Base-by-base conservation (phyloP, 805 yeast genomes). In the Monosporozyma unispora region DNA sequence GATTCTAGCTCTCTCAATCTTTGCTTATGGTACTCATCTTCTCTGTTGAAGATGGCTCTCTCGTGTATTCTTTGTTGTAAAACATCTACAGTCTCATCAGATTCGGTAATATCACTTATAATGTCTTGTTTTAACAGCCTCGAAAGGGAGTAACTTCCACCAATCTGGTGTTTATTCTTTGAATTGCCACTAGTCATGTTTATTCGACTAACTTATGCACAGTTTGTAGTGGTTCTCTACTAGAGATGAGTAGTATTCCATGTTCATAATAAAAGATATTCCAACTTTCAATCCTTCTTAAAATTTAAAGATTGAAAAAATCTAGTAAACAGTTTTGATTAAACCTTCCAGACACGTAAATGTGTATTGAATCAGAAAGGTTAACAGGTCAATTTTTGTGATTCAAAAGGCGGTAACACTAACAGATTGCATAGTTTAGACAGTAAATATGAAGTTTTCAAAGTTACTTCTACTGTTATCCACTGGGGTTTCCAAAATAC, bases 21-120 rank as follows among this genome's bases (percentile, higher is more conserved):
- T 51, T 72, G 69, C 51, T 63, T 69, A 45, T 77, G 81, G 58
- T 79, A 81, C 4, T 71, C 76, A 43, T 69, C 66, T 55, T 75
- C 80, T 18, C 72, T 66, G 3, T 68, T 66, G 37, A 55, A 62
- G 23, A 66, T 57, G 1, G 68, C 57, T 47, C 65, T 61, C 5
- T 54, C 50, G 18, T 59, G 52, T 41, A 57, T 56, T 44, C 59
- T 57, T 18, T 67, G 56, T 23, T 47, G 51, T 50, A 62, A 52
- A 11, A 57, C 66, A 48, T 71, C 76, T 11, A 51, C 51, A 12
- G 48, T 48, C 19, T 52, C 48, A 22, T 50, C 44, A n/a, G 54
- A 37, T 10, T 50, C 59, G 9, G 58, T 57, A 7, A 35, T 22
- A 23, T 62, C 65, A 12, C 54, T 55, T 42, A 63, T 66, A 8